Conservation (phyloP, 371 early-diverging fungal species). For the Coemansia sp. region DNA sequence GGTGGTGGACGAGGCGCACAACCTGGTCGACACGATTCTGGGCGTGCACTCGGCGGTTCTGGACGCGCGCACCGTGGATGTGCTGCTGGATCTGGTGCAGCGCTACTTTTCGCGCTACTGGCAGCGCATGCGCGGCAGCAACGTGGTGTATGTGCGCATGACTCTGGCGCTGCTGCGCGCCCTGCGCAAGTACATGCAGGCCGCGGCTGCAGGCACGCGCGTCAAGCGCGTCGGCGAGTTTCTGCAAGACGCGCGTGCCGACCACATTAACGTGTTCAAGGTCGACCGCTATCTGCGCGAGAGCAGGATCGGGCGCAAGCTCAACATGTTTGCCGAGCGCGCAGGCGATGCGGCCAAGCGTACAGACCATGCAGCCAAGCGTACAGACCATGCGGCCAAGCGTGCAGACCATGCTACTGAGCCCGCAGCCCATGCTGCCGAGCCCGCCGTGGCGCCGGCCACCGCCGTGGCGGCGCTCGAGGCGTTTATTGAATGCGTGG, state of each 20-base stretch:
- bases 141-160: slow-evolving; percentile 76
- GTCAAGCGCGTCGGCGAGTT: slow-evolving; percentile 70
- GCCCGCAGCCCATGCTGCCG: too few species aligned
- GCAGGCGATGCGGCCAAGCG: background rate
- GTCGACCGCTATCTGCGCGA: slow-evolving; percentile 68
- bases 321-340: slow-evolving; percentile 58
- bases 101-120: slow-evolving; percentile 72
- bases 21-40: slow-evolving; percentile 72
- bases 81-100: slow-evolving; percentile 59
- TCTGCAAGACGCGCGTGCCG: slow-evolving; percentile 64
- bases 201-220: background rate
- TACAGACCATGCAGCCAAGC: background rate
- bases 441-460: slow-evolving; percentile 21
- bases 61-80: slow-evolving; percentile 52
- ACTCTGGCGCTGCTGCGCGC: slow-evolving; percentile 53
- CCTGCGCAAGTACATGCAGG: slow-evolving; percentile 40
- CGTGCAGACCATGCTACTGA: too few species aligned
- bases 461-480: slow-evolving; percentile 41
- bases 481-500: slow-evolving; percentile 43
- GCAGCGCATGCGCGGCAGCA: slow-evolving; percentile 67
- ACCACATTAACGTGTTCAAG: slow-evolving; percentile 86
- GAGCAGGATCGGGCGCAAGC: slow-evolving; percentile 65
- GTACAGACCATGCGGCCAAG: background rate
- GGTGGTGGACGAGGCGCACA: slow-evolving; percentile 92
- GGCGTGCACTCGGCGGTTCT: slow-evolving; percentile 60